Evolutionary conservation across 1,284 basidiomycete genomes (phyloP).

Genomic region (Leccinum subrobustum): DNA sequence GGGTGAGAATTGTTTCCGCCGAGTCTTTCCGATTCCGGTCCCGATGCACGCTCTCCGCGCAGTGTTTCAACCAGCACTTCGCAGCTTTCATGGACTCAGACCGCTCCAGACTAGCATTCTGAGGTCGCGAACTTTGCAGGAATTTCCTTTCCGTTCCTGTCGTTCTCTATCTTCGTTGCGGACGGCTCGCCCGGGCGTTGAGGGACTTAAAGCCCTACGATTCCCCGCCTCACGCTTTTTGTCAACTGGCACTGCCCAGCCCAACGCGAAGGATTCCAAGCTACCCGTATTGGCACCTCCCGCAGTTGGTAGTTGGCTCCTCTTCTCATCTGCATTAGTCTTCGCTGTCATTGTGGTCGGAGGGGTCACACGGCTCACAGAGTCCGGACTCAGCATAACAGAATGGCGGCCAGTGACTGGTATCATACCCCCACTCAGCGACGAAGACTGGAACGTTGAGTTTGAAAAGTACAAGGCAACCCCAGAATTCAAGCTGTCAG

Average conservation of each 20-base stretch:
- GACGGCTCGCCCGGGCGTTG: conserved; percentile 3
- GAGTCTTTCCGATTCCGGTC: background rate
- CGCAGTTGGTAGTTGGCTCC: conserved; percentile 80
- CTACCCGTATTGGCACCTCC: conserved; percentile 69
- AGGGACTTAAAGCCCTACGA: conserved; percentile 13
- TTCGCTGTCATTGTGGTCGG: conserved; percentile 95
- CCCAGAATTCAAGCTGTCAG: conserved; percentile 93
- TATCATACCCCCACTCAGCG: conserved; percentile 78
- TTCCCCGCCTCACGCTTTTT: conserved; percentile 40
- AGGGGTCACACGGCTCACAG: conserved; percentile 94
- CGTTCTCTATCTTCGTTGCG: conserved; percentile 5
- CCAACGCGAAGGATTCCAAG: conserved; percentile 28
- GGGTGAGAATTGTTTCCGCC: background rate
- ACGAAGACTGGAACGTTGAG: conserved; percentile 83
- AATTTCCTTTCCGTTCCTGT: background rate
- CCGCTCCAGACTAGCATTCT: conserved; percentile 4
- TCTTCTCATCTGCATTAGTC: conserved; percentile 81
- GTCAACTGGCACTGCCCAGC: conserved; percentile 36
- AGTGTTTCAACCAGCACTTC: conserved; percentile 18
- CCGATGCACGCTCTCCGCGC: conserved; percentile 26
- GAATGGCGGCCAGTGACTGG: conserved; percentile 98
- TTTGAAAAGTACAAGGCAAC: conserved; percentile 96
- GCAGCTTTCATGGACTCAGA: conserved; percentile 6
- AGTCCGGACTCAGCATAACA: conserved; percentile 96
- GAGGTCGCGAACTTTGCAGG: conserved; percentile 10